Conservation (phyloP, 2,329 filamentous ascomycete genomes). For the Pestalotiopsis fici region DNA sequence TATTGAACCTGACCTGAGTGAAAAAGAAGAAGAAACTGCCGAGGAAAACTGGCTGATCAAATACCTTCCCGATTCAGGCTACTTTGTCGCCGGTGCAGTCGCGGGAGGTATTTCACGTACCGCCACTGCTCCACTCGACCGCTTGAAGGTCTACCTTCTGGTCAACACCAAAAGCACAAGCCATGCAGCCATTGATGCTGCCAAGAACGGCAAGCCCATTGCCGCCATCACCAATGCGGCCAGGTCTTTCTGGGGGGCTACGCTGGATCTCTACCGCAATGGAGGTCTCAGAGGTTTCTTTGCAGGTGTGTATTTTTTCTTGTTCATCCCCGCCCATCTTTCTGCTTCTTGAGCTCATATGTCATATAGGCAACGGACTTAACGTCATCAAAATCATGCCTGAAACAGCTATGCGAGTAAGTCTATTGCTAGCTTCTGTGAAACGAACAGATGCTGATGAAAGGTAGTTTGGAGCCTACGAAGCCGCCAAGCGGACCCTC, state of each 20-base stretch:
- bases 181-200: slow-evolving; percentile 60
- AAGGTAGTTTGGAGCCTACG: slow-evolving; percentile 81
- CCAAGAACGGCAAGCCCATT: slow-evolving; percentile 69
- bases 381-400: slow-evolving; percentile 99
- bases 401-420: slow-evolving; percentile 87
- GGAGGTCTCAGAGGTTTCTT: slow-evolving; percentile 90
- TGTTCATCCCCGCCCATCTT: not conserved
- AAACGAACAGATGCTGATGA: not conserved
- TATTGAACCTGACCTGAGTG: slow-evolving; percentile 32
- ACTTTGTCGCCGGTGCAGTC: slow-evolving; percentile 93
- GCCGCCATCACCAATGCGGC: slow-evolving; percentile 66
- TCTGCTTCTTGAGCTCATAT: not conserved
- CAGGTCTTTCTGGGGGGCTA: slow-evolving; percentile 70
- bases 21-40: slow-evolving; percentile 30
- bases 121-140: slow-evolving; percentile 92
- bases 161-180: slow-evolving; percentile 74
- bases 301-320: slow-evolving; percentile 64
- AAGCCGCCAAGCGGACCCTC: slow-evolving; percentile 87
- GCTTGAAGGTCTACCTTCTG: slow-evolving; percentile 95
- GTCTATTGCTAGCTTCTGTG: slow-evolving; percentile 8
- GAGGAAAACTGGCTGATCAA: slow-evolving; percentile 60
- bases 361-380: slow-evolving; percentile 77
- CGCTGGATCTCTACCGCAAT: slow-evolving; percentile 78
- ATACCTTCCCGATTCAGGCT: slow-evolving; percentile 87
- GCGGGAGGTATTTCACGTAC: slow-evolving; percentile 95